Evolutionary conservation across 2,329 filamentous ascomycete species (phyloP).

Genomic region (Aspergillus costaricaensis): DNA sequence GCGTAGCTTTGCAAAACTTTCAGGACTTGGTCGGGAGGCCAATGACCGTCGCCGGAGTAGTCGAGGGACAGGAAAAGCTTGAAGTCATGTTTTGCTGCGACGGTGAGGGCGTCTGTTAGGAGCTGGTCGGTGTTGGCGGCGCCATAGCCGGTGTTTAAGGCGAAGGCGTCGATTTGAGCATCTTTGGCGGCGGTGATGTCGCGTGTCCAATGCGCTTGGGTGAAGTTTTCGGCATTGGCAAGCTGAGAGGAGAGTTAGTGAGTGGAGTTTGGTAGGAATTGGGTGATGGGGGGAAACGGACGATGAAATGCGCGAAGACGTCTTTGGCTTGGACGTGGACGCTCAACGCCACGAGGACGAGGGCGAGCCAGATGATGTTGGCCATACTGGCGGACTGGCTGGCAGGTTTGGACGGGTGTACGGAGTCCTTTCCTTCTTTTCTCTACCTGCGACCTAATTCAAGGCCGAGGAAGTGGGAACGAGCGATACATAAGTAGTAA

Average conservation of each 20-base stretch:
- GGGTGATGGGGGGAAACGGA: constrained; percentile 4
- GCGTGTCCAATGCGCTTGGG: constrained; percentile 28
- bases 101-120: constrained; percentile 27
- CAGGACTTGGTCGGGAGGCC: constrained; percentile 31
- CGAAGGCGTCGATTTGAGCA: constrained; percentile 46
- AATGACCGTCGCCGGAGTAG: constrained; percentile 36
- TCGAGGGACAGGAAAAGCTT: constrained; percentile 43
- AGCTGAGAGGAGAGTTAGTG: constrained; percentile 22
- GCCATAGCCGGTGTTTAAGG: constrained; percentile 40
- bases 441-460: background rate
- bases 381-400: background rate
- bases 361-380: background rate
- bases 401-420: background rate
- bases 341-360: constrained; percentile 2
- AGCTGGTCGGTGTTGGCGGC: constrained; percentile 25
- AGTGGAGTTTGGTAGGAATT: background rate
- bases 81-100: constrained; percentile 31
- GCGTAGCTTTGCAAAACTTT: constrained; percentile 30
- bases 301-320: constrained; percentile 41
- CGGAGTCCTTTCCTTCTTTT: background rate
- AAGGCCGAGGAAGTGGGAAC: background rate
- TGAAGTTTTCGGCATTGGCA: constrained; percentile 27
- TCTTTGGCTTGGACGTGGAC: constrained; percentile 21
- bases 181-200: constrained; percentile 41
- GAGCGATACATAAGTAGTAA: background rate